Evolutionary conservation across 1,284 basidiomycete genomes (phyloP).

Genomic region (Athelia psychrophila): DNA sequence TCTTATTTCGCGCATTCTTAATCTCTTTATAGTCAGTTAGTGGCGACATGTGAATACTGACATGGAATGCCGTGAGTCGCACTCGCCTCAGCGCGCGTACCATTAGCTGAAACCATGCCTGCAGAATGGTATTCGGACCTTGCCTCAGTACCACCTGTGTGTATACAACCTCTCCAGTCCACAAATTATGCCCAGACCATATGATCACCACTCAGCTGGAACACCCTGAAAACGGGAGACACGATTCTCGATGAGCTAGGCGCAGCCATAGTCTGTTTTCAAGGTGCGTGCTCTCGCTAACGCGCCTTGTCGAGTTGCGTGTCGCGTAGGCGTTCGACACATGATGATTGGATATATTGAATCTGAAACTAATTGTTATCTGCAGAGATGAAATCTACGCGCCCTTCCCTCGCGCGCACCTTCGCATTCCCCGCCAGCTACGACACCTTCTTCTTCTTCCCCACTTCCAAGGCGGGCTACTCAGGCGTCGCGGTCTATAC

Average conservation of each 20-base stretch:
- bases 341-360: conserved; percentile 1
- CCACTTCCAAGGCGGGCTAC: conserved; percentile 73
- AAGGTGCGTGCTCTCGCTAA: conserved; percentile 52
- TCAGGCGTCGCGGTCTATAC: conserved; percentile 90
- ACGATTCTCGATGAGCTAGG: conserved; percentile 74
- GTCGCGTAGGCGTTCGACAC: not conserved
- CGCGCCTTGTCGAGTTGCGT: too few relatives aligned
- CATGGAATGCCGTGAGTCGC: conserved; percentile 51
- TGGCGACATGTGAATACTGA: conserved; percentile 50
- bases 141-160: conserved; percentile 90
- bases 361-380: not conserved
- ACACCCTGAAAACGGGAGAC: conserved; percentile 71
- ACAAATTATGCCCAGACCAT: conserved; percentile 2
- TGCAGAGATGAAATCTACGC: conserved; percentile 83
- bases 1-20: too few relatives aligned
- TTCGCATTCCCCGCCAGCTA: conserved; percentile 73
- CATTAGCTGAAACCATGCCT: conserved; percentile 1
- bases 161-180: conserved; percentile 6
- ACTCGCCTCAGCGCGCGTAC: not conserved
- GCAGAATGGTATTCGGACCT: conserved; percentile 88
- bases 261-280: conserved; percentile 93
- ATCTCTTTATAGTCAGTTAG: too few relatives aligned
- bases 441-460: conserved; percentile 88
- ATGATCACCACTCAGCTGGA: conserved; percentile 62
- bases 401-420: conserved; percentile 59